Conservation (phyloP, 2,329 filamentous ascomycete species). For the Alternaria infectoria region DNA sequence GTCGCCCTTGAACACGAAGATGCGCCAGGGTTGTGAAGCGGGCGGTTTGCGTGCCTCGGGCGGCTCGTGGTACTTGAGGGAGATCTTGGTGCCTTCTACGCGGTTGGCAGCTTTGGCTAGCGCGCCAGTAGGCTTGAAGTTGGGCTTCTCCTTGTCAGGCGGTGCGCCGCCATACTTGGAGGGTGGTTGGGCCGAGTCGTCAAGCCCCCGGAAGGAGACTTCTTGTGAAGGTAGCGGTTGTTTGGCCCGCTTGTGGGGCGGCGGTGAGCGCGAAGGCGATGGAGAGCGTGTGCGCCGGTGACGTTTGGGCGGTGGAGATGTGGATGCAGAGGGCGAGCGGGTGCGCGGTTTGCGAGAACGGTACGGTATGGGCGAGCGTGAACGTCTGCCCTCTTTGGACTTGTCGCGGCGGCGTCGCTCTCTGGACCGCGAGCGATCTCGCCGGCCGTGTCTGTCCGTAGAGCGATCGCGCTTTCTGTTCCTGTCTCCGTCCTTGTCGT, state of each 20-base stretch:
- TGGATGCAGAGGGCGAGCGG: constrained; percentile 34
- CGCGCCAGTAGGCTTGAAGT: constrained; percentile 79
- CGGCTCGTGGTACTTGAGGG: constrained; percentile 96
- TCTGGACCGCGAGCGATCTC: constrained; percentile 24
- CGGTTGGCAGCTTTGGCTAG: constrained; percentile 89
- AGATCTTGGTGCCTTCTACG: constrained; percentile 75
- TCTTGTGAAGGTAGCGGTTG: constrained; percentile 56
- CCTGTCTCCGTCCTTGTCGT: constrained; percentile 19
- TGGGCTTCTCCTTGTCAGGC: constrained; percentile 81
- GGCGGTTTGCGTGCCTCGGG: constrained; percentile 89
- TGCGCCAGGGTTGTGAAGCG: constrained; percentile 77
- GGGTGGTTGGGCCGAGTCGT: constrained; percentile 37
- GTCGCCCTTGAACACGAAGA: constrained; percentile 89
- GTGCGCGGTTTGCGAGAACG: constrained; percentile 32
- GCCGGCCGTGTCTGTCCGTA: constrained; percentile 12
- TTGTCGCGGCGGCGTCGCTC: constrained; percentile 23
- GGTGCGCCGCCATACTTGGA: constrained; percentile 43
- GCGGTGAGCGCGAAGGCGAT: constrained; percentile 49
- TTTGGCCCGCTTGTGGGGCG: constrained; percentile 50
- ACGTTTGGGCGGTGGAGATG: constrained; percentile 43
- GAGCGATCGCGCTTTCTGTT: constrained; percentile 28
- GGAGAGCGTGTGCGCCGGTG: constrained; percentile 38
- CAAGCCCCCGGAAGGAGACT: constrained; percentile 51
- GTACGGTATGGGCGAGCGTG: constrained; percentile 33
- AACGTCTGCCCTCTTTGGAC: constrained; percentile 22